Conservation (phyloP, 2,329 filamentous ascomycete genomes). For the Colletotrichum sojae region DNA sequence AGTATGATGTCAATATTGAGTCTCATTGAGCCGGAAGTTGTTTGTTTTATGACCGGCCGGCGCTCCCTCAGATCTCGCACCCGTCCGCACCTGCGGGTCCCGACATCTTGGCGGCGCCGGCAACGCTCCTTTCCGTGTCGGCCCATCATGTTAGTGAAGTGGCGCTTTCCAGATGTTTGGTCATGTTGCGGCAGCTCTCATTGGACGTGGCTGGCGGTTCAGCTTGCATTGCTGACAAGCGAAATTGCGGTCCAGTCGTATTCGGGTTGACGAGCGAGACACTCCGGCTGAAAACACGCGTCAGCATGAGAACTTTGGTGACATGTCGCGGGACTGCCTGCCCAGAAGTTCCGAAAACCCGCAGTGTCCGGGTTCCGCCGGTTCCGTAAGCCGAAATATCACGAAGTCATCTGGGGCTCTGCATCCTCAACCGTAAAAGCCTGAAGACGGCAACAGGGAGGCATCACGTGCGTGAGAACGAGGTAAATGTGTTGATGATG, state of each 20-base stretch:
- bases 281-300: background rate
- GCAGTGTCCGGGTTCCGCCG: too few relatives aligned
- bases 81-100: too few relatives aligned
- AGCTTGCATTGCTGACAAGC: slow-evolving; percentile 6
- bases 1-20: background rate
- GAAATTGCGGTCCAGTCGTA: slow-evolving; percentile 27
- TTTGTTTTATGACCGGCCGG: too few relatives aligned
- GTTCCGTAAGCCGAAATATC: background rate
- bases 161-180: background rate
- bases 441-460: background rate
- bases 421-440: background rate
- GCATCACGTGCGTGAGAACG: too few relatives aligned
- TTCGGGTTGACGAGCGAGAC: slow-evolving; percentile 13
- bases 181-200: background rate
- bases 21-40: background rate
- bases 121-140: slow-evolving; percentile 27
- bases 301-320: background rate
- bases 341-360: background rate
- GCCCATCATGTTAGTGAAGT: slow-evolving; percentile 4
- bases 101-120: background rate
- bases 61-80: background rate
- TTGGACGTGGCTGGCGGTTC: background rate
- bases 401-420: too few relatives aligned
- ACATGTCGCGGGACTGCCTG: background rate
- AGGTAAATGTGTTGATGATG: too few relatives aligned